Conservation (phyloP, 768 basidiomycete species). For the Kwoniella dendrophila region DNA sequence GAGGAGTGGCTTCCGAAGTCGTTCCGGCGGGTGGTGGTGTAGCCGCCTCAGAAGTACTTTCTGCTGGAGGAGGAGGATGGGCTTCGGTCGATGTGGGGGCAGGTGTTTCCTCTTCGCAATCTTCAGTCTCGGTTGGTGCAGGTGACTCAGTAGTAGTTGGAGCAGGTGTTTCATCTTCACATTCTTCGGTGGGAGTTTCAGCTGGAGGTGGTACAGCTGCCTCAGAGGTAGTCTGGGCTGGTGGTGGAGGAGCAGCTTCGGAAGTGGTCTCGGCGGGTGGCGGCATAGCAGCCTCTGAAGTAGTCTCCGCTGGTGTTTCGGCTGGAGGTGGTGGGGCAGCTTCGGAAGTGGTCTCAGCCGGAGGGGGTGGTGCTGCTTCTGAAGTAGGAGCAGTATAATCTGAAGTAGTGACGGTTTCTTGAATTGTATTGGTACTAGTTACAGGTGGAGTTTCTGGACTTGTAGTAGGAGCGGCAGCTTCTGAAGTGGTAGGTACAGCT, state of each 20-base stretch:
- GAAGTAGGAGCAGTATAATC: background rate
- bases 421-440: too few relatives aligned
- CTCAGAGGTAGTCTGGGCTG: background rate
- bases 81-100: background rate
- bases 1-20: background rate
- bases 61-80: background rate
- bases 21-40: background rate
- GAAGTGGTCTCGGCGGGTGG: background rate
- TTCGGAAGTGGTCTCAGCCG: background rate
- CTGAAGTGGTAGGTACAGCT: background rate
- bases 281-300: background rate
- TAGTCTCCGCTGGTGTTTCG: background rate
- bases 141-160: background rate
- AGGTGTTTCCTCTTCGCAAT: conserved; percentile 4
- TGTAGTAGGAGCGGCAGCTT: background rate
- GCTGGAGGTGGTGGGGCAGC: background rate
- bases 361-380: background rate
- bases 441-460: background rate
- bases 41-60: too few relatives aligned
- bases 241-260: background rate
- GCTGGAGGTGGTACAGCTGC: background rate
- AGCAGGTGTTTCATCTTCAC: conserved; percentile 1
- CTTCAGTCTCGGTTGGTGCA: background rate
- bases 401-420: too few relatives aligned
- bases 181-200: background rate